Base-by-base conservation (phyloP, 1,284 basidiomycete species). In the Sparassis latifolia region DNA sequence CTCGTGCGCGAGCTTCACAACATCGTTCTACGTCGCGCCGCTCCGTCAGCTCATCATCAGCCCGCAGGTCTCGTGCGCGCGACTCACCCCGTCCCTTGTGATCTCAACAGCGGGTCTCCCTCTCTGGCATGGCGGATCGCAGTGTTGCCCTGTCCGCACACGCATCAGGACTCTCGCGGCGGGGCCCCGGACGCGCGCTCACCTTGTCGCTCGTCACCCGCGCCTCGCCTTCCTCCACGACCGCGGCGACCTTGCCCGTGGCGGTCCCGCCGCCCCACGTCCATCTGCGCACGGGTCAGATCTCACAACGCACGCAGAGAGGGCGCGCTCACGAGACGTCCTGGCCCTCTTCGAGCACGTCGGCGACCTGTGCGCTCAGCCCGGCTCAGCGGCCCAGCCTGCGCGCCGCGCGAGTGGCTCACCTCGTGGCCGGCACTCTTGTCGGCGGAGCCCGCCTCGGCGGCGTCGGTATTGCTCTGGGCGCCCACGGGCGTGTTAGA, bases 31-130 rank as follows among this genome's bases (percentile, higher is more conserved):
- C 10, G 41, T 45, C 50, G 44, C 37, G 52, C 48, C 39, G 40
- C 40, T 48, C 43, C 12, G 28, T 10, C 32, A 32, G 28, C 20
- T 7, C 32, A 9, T 7, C 20, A 29, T 39, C 33, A 27, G 32
- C 32, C 35, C 42, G 27, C 48, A 44, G n/a, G 9, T 27, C 10
- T 29, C 10, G n/a, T 33, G 33, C 20, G 45, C 32, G 20, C 1
- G 28, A 63, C 70, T 52, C 52, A 69, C 71, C 32, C 70, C 68
- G 27, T 67, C 57, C 28, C 67, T 62, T n/a, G 60, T 49, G 35
- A 73, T 72, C 61, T 71, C 70, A 46, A 74, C 66, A 1, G 69
- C 72, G 2, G 72, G 55, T 74, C 71, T 3, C 65, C 72, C 30
- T 64, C 63, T 28, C 56, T 61, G 1, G 66, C 69, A 28, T 65